These are phyloP conservation scores for Phaeophleospora eucalypticola DNA, from an alignment of 2,329 filamentous ascomycete genomes.

Conservation along the genomic window DNA sequence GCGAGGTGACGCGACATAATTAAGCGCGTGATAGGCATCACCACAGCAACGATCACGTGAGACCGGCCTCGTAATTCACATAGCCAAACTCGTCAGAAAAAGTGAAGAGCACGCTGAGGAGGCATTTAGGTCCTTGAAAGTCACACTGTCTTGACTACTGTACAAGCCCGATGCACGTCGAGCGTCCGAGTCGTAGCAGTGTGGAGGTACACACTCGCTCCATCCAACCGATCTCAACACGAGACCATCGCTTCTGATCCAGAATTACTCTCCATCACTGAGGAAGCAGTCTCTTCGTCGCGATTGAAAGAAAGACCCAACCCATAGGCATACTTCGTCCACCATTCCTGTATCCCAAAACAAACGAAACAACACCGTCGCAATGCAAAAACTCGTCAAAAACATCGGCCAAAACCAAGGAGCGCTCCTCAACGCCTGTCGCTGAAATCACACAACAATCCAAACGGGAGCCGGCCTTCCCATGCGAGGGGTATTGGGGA, in stretches of 20 bases:
- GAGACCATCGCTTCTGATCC: background rate
- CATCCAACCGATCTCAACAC: background rate
- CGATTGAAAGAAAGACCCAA: background rate
- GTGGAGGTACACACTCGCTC: background rate
- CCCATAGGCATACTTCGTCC: background rate
- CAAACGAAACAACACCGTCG: background rate
- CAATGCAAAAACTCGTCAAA: background rate
- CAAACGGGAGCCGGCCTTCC: conserved; percentile 4
- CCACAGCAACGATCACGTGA: conserved; percentile 1
- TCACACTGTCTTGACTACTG: background rate
- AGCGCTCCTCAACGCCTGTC: conserved; percentile 9
- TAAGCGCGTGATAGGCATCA: background rate
- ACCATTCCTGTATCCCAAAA: background rate
- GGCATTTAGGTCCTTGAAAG: background rate
- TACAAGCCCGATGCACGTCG: background rate
- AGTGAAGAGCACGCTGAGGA: no score
- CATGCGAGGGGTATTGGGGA: conserved; percentile 11
- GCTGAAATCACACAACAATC: conserved; percentile 4
- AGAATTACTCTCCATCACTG: background rate
- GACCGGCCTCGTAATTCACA: background rate
- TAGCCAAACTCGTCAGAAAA: no score
- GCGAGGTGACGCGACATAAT: background rate
- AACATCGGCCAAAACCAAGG: background rate
- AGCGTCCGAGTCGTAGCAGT: background rate
- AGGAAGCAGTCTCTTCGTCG: background rate